Percentiles rank a stretch among this genome's conserved stretches.
These are phyloP conservation scores for Tolypocladium pustulatum DNA, from an alignment of 2,329 filamentous ascomycete species.

Conservation along the genomic window DNA sequence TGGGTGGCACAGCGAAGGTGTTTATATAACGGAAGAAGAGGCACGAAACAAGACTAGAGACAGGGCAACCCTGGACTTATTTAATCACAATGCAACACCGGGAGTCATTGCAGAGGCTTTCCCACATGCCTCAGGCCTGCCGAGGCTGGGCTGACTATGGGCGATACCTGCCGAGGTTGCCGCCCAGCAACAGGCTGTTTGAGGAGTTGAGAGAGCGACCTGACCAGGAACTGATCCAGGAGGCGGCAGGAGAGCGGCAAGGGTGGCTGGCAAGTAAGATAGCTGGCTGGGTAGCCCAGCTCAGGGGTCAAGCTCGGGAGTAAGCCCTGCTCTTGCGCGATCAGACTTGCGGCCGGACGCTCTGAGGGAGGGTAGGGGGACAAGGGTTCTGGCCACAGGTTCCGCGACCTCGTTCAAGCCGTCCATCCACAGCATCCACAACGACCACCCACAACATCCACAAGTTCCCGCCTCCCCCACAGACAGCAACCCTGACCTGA, in stretches of 20 bases:
- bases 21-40: neutral
- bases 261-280: neutral
- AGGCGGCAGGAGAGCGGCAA: neutral
- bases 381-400: neutral
- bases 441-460: no score
- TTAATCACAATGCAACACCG: neutral
- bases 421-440: neutral
- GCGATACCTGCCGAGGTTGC: neutral
- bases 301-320: neutral
- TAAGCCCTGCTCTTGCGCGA: neutral
- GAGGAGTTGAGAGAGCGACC: neutral
- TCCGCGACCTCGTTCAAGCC: neutral
- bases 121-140: slow-evolving; percentile 1
- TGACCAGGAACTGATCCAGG: neutral
- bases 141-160: neutral
- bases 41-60: neutral
- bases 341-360: neutral
- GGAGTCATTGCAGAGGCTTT: neutral
- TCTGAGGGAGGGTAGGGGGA: neutral
- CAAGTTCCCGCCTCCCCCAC: neutral
- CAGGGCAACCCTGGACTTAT: neutral
- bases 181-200: neutral
- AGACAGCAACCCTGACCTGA: neutral
- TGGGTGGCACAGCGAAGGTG: neutral
- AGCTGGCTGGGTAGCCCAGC: no score